Conservation (phyloP, 169 alveolate species). For the Plasmodium cynomolgi region DNA sequence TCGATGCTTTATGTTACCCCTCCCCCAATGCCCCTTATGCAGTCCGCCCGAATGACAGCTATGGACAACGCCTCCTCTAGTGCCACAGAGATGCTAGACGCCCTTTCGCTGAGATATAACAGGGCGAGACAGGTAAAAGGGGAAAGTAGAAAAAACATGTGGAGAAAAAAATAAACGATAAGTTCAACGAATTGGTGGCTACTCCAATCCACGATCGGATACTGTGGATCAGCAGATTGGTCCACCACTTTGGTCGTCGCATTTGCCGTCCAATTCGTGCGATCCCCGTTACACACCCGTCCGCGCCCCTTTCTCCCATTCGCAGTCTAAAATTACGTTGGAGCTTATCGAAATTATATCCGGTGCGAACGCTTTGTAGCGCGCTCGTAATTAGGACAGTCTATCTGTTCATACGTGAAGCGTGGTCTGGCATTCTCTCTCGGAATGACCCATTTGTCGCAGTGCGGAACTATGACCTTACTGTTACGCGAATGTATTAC, state of each 20-base stretch:
- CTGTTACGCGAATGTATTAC: background rate
- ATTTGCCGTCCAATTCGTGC: background rate
- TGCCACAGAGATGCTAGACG: constrained; percentile 89
- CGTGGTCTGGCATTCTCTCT: background rate
- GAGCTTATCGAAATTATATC: constrained; percentile 95
- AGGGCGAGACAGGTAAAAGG: constrained; percentile 85
- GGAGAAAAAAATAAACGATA: background rate
- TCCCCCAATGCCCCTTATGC: background rate
- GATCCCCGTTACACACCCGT: background rate
- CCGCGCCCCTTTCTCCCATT: background rate
- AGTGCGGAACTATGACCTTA: background rate
- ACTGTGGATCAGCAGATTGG: background rate
- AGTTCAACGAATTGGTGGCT: background rate
- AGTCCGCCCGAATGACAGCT: constrained; percentile 92
- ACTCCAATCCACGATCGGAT: background rate
- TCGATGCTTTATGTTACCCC: background rate
- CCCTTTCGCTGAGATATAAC: constrained; percentile 86
- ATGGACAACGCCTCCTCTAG: constrained; percentile 92
- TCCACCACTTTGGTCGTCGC: background rate
- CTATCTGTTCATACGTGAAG: background rate
- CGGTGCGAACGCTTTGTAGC: constrained; percentile 93
- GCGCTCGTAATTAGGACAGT: background rate
- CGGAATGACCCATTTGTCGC: background rate
- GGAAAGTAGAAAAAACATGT: background rate
- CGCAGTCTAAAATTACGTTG: constrained; percentile 92